Evolutionary conservation across 31 red algal species (phyloP).

Genomic region (Asparagopsis taxiformis): DNA sequence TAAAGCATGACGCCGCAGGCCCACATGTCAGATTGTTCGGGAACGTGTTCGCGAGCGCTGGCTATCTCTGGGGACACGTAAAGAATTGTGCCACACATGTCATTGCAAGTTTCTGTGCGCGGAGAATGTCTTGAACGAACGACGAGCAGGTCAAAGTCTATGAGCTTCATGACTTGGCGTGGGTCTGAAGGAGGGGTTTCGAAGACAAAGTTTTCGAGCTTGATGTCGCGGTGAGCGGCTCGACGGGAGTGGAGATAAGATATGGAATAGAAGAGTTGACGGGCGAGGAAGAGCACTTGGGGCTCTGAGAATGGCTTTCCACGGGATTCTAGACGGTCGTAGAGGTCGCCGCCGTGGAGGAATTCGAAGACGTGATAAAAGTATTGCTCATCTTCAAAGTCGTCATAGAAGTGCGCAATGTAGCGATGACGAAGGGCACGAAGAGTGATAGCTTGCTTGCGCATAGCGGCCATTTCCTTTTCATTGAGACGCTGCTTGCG

Average conservation of each 20-base stretch:
- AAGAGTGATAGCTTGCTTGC: slow-evolving; percentile 38
- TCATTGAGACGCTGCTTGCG: slow-evolving; percentile 31
- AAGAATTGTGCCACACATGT: slow-evolving; percentile 81
- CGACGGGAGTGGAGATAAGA: slow-evolving; percentile 60
- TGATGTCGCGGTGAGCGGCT: slow-evolving; percentile 77
- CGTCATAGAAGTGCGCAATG: slow-evolving; percentile 58
- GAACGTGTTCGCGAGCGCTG: slow-evolving; percentile 61
- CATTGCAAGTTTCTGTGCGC: slow-evolving; percentile 26
- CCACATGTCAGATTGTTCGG: slow-evolving; percentile 89
- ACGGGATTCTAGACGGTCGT: slow-evolving; percentile 61
- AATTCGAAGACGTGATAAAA: slow-evolving; percentile 71
- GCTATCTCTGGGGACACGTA: slow-evolving; percentile 95
- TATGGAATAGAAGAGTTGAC: slow-evolving; percentile 60
- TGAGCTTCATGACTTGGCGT: slow-evolving; percentile 73
- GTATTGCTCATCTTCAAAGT: slow-evolving; percentile 56
- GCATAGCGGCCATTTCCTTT: slow-evolving; percentile 26
- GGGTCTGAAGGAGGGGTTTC: slow-evolving; percentile 52
- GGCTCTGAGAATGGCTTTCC: slow-evolving; percentile 65
- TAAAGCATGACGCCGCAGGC: slow-evolving; percentile 92
- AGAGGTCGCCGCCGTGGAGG: slow-evolving; percentile 61
- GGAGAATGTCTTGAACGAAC: slow-evolving; percentile 38
- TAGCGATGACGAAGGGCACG: slow-evolving; percentile 53
- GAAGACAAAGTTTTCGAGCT: slow-evolving; percentile 84
- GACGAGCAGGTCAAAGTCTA: slow-evolving; percentile 71
- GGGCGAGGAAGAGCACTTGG: slow-evolving; percentile 57